These are phyloP conservation scores for Wickerhamomyces queroliae DNA, from an alignment of 805 yeast species.

Conservation along the genomic window DNA sequence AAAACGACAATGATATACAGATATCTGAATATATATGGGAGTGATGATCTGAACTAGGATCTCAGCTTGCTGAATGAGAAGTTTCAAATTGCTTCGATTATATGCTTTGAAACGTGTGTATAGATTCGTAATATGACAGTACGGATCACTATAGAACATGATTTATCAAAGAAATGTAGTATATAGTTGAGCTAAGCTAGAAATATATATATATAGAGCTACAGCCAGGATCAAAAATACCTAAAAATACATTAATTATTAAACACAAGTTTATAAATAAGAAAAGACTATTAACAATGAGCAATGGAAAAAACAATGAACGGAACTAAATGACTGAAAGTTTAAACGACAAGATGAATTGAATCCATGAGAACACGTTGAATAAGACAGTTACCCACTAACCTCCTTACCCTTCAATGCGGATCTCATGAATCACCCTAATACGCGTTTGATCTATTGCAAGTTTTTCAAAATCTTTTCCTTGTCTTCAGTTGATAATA, in stretches of 20 bases:
- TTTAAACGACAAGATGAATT: not conserved
- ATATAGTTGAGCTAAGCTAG: too few relatives aligned
- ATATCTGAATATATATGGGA: too few relatives aligned
- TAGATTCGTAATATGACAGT: too few relatives aligned
- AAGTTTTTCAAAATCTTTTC: conserved; percentile 33
- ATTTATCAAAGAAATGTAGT: too few relatives aligned
- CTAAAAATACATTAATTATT: not conserved
- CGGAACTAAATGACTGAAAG: not conserved
- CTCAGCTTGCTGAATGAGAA: too few relatives aligned
- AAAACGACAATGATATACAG: too few relatives aligned
- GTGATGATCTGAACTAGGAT: too few relatives aligned
- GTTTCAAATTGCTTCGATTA: too few relatives aligned
- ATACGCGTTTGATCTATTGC: conserved; percentile 14
- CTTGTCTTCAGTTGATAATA: conserved; percentile 50
- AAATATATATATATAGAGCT: too few relatives aligned
- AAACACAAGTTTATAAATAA: not conserved
- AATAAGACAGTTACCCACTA: not conserved
- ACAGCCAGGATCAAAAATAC: not conserved
- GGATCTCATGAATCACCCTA: not conserved
- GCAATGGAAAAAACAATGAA: not conserved
- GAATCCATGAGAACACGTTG: not conserved
- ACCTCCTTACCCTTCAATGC: not conserved
- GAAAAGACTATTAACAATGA: not conserved
- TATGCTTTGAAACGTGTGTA: too few relatives aligned
- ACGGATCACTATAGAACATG: too few relatives aligned